Conservation (phyloP, 768 basidiomycete species). For the Lactarius sanguifluus region DNA sequence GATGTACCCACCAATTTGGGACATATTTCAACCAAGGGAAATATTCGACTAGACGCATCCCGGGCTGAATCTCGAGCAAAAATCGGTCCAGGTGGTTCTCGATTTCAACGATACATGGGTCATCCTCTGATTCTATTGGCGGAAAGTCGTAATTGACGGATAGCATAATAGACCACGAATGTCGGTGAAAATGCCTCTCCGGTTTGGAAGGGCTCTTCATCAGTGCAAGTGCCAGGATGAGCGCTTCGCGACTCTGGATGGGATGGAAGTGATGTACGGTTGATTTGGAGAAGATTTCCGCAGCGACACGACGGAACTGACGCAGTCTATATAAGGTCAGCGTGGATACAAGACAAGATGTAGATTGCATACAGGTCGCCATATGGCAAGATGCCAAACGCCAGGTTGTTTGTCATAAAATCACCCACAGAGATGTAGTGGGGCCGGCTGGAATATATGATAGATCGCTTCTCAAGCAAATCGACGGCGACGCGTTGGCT, state of each 20-base stretch:
- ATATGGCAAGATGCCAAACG: not conserved
- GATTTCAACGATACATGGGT: not conserved
- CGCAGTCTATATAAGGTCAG: not conserved
- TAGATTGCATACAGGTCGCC: not conserved
- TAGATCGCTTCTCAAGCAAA: not conserved
- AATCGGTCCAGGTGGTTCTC: not conserved
- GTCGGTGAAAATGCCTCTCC: not conserved
- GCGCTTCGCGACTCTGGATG: not conserved
- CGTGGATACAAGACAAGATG: not conserved
- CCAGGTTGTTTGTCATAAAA: not conserved
- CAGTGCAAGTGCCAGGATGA: not conserved
- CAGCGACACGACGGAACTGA: not conserved
- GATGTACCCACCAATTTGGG: not conserved
- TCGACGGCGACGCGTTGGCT: not conserved
- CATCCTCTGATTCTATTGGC: not conserved
- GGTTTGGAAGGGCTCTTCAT: not conserved
- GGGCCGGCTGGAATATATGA: not conserved
- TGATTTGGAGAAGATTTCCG: not conserved
- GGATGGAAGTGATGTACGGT: not conserved
- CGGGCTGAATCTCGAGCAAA: not conserved
- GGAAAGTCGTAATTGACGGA: conserved; percentile 2
- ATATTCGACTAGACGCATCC: not conserved
- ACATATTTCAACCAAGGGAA: conserved; percentile 6
- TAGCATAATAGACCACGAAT: not conserved
- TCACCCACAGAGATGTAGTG: not conserved